Conservation (phyloP, 2,329 filamentous ascomycete genomes). For the Daldinia sp. region DNA sequence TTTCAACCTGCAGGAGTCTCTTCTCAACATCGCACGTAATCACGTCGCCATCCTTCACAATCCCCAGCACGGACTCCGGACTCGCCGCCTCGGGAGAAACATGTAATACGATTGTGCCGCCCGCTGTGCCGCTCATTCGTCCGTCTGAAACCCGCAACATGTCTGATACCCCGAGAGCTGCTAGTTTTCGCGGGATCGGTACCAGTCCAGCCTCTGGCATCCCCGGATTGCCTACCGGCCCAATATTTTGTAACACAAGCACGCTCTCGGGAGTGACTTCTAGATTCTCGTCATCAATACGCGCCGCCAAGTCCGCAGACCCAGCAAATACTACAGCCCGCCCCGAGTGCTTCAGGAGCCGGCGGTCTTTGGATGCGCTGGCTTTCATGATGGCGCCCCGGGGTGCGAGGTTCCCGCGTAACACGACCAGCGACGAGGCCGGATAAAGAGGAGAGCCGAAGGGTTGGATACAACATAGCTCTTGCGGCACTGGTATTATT, state of each 20-base stretch:
- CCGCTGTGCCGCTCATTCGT: constrained; percentile 85
- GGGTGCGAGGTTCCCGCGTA: constrained; percentile 86
- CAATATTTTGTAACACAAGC: constrained; percentile 87
- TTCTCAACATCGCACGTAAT: constrained; percentile 82
- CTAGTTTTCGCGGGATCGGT: constrained; percentile 79
- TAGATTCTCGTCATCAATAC: constrained; percentile 68
- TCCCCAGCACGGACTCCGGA: constrained; percentile 80
- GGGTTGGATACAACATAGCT: constrained; percentile 69
- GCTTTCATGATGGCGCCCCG: constrained; percentile 90
- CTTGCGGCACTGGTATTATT: constrained; percentile 61
- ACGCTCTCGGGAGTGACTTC: constrained; percentile 73
- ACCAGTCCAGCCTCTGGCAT: constrained; percentile 86
- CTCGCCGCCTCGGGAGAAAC: constrained; percentile 85
- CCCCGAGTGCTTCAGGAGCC: constrained; percentile 60
- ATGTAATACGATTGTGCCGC: constrained; percentile 91
- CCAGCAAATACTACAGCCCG: constrained; percentile 75
- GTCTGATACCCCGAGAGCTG: constrained; percentile 79
- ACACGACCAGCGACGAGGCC: constrained; percentile 83
- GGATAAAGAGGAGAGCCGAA: constrained; percentile 75
- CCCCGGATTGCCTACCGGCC: constrained; percentile 88
- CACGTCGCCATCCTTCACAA: constrained; percentile 80
- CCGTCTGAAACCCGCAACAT: constrained; percentile 90
- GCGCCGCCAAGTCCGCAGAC: constrained; percentile 78
- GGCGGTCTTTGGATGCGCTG: constrained; percentile 83
- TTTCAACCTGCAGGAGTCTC: constrained; percentile 68